phyloP scores from a whole-genome alignment of 306 rosid species.

The Gleditsia sinensis region DNA sequence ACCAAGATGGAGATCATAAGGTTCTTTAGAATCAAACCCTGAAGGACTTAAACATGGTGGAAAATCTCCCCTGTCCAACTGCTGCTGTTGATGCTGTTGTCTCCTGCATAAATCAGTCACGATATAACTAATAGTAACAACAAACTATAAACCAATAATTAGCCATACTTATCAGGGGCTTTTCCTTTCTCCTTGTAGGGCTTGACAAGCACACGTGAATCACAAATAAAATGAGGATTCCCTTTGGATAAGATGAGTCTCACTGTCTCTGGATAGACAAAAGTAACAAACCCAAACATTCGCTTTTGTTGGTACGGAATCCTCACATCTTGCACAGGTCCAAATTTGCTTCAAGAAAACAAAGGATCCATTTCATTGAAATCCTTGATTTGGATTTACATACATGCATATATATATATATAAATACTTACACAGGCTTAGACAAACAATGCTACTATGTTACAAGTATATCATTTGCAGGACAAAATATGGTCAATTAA shows the following conservation, averaged over 20 bases:
- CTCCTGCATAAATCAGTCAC: conserved; percentile 38
- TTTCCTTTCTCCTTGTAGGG: conserved; percentile 99
- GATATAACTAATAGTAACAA: conserved; percentile 27
- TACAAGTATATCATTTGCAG: not conserved
- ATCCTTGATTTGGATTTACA: conserved; percentile 14
- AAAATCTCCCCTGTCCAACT: conserved; percentile 55
- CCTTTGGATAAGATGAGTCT: conserved; percentile 86
- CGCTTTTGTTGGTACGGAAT: conserved; percentile 98
- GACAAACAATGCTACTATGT: not conserved
- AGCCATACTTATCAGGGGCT: conserved; percentile 72
- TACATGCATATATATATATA: not conserved
- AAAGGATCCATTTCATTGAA: conserved; percentile 30
- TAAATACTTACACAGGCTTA: not conserved
- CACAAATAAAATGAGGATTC: conserved; percentile 96
- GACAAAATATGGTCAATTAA: conserved; percentile 1
- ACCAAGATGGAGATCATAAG: conserved; percentile 55
- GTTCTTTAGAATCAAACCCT: conserved; percentile 42
- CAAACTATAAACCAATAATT: conserved; percentile 3
- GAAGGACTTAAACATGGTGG: conserved; percentile 54
- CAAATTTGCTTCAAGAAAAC: conserved; percentile 71
- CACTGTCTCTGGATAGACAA: conserved; percentile 92
- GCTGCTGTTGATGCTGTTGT: conserved; percentile 49
- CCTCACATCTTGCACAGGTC: conserved; percentile 98
- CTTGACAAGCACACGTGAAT: conserved; percentile 96
- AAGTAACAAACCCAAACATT: conserved; percentile 97